These are phyloP conservation scores for Ustilago xerochloae DNA, from an alignment of 1,284 basidiomycete species.

Conservation along the genomic window DNA sequence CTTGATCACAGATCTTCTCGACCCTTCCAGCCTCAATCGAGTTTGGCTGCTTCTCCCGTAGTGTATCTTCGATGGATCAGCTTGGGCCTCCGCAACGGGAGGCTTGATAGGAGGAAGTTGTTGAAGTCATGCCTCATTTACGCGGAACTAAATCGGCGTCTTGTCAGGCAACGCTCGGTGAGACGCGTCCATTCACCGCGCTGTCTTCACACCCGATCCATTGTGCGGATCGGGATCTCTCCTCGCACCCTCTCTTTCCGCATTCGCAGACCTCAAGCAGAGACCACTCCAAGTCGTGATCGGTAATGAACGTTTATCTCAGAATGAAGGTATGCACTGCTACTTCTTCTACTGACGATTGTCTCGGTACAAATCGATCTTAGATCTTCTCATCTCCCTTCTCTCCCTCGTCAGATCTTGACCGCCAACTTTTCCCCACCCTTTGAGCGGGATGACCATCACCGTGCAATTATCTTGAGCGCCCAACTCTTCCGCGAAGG, in stretches of 20 bases:
- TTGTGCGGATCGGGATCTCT: not conserved
- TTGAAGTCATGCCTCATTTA: not conserved
- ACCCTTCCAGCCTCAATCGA: not conserved
- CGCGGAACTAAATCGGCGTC: not conserved
- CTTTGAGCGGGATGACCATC: conserved; percentile 89
- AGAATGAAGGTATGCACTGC: not conserved
- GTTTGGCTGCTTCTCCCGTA: too few relatives aligned
- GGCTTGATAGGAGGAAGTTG: too few relatives aligned
- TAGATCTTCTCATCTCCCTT: conserved; percentile 48
- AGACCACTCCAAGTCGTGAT: too few relatives aligned
- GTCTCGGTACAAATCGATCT: conserved; percentile 55
- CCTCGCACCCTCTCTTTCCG: not conserved
- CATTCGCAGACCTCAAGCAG: too few relatives aligned
- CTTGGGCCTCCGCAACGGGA: too few relatives aligned
- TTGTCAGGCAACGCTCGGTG: conserved; percentile 1
- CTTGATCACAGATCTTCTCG: not conserved
- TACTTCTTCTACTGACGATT: conserved; percentile 33
- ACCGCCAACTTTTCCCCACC: conserved; percentile 85
- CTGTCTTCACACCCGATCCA: not conserved
- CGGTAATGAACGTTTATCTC: conserved; percentile 9
- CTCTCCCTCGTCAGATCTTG: conserved; percentile 78
- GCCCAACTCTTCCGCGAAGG: conserved; percentile 88
- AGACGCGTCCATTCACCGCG: not conserved
- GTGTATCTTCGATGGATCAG: too few relatives aligned
- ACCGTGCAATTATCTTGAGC: conserved; percentile 90